Evolutionary conservation across 257 asterid species (phyloP).

Genomic region (Penstemon eatonii): DNA sequence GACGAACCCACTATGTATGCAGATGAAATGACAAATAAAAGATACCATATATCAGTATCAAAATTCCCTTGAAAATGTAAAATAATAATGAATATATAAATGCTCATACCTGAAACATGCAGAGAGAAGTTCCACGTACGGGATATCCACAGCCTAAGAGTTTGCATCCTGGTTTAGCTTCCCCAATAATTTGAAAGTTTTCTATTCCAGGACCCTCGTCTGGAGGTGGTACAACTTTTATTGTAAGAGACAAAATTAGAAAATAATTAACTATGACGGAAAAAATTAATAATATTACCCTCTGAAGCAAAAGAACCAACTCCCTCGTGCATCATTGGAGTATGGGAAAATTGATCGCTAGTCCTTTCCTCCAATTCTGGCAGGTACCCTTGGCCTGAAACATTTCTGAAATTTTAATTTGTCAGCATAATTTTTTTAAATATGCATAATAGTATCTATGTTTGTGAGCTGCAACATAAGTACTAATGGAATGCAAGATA

Average conservation of each 20-base stretch:
- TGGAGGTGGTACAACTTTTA: conserved; percentile 29
- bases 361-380: conserved; percentile 51
- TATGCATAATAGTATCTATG: neutral
- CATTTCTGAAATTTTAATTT: conserved; percentile 55
- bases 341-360: conserved; percentile 47
- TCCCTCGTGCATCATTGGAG: conserved; percentile 45
- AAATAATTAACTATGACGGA: conserved; percentile 12
- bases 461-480: conserved; percentile 20
- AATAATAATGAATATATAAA: conserved; percentile 6
- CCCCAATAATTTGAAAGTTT: conserved; percentile 85
- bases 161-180: conserved; percentile 90
- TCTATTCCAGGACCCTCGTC: conserved; percentile 96
- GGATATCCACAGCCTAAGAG: conserved; percentile 94
- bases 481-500: neutral
- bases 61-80: conserved; percentile 7
- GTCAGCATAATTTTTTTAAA: conserved; percentile 30
- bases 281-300: conserved; percentile 48
- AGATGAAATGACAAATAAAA: conserved; percentile 28
- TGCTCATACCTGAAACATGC: conserved; percentile 92
- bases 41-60: conserved; percentile 21
- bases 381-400: conserved; percentile 46
- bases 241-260: conserved; percentile 26
- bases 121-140: conserved; percentile 92
- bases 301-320: conserved; percentile 62
- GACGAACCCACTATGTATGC: conserved; percentile 90